phyloP scores from a whole-genome alignment of 129 eudicot species.

The Flaveria sonorensis region DNA sequence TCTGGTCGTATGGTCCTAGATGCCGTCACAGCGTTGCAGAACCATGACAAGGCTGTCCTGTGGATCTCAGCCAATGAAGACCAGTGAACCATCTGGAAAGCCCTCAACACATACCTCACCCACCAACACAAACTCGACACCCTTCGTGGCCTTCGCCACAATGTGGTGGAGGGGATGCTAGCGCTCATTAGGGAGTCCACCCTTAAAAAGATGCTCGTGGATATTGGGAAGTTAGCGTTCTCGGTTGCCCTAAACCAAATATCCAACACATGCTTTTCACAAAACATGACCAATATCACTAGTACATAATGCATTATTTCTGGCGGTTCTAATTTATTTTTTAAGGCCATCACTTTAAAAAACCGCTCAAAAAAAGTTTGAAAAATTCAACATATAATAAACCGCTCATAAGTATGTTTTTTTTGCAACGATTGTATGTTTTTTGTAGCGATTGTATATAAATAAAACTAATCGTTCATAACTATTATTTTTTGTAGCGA shows the following conservation, averaged over 20 bases:
- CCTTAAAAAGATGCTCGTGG: background rate
- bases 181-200: background rate
- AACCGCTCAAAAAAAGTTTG: too few species aligned
- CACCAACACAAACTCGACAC: slow-evolving; percentile 18
- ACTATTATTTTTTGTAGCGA: too few species aligned
- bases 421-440: too few species aligned
- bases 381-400: too few species aligned
- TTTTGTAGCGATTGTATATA: too few species aligned
- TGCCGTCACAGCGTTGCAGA: background rate
- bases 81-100: background rate
- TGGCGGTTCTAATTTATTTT: too few species aligned
- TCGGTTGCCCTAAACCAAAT: background rate
- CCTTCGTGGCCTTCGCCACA: background rate
- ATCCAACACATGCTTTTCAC: slow-evolving; percentile 2
- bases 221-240: background rate
- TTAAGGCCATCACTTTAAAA: too few species aligned
- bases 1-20: background rate
- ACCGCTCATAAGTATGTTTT: too few species aligned
- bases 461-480: too few species aligned
- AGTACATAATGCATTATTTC: too few species aligned
- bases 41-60: background rate
- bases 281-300: background rate
- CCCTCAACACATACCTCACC: slow-evolving; percentile 10
- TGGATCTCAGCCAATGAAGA: slow-evolving; percentile 11
- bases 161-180: slow-evolving; percentile 3